phyloP scores from a whole-genome alignment of 345 rosid genomes.

The Cochlearia excelsa region DNA sequence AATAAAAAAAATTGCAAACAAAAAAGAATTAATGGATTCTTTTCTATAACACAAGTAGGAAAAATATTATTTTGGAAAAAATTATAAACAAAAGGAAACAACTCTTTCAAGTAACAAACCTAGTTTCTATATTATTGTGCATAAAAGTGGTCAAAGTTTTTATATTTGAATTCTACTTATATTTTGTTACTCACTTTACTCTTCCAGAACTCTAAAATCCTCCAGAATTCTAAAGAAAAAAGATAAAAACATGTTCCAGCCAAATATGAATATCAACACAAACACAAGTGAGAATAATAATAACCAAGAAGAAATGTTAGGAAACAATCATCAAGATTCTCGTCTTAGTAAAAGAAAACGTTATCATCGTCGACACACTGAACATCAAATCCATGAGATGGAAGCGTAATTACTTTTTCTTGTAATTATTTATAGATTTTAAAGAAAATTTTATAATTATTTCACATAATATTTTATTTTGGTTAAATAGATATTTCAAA shows the following conservation, averaged over 20 bases:
- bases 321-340: slow-evolving; percentile 48
- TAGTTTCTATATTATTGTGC: too few relatives aligned
- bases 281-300: slow-evolving; percentile 48
- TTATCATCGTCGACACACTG: slow-evolving; percentile 86
- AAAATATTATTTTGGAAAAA: too few relatives aligned
- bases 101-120: too few relatives aligned
- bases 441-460: neutral
- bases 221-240: neutral
- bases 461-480: slow-evolving; percentile 3
- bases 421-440: neutral
- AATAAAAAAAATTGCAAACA: too few relatives aligned
- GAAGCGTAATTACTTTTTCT: slow-evolving; percentile 53
- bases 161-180: too few relatives aligned
- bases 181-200: too few relatives aligned
- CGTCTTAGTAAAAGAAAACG: slow-evolving; percentile 62
- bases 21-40: too few relatives aligned
- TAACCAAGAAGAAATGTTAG: slow-evolving; percentile 56
- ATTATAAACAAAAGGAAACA: too few relatives aligned
- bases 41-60: too few relatives aligned
- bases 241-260: neutral
- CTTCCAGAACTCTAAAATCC: too few relatives aligned
- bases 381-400: slow-evolving; percentile 86
- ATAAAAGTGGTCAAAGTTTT: too few relatives aligned
- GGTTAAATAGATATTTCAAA: slow-evolving; percentile 47
- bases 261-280: slow-evolving; percentile 28